Evolutionary conservation across 306 rosid genomes (phyloP).

Genomic region (Vigna reflexopilosa): DNA sequence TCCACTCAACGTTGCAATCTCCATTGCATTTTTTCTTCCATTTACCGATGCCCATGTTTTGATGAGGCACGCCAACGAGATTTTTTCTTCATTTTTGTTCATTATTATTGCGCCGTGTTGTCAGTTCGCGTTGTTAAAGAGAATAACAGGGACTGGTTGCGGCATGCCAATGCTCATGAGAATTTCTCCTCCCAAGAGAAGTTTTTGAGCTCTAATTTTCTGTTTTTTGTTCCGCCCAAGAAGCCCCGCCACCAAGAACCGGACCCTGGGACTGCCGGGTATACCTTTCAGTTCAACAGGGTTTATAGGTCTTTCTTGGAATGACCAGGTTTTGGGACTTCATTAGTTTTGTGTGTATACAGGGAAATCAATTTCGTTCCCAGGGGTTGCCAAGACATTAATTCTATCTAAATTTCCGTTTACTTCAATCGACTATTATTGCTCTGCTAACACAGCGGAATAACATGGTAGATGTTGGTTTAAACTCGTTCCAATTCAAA

Average conservation of each 20-base stretch:
- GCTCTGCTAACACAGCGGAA: neutral
- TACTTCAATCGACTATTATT: neutral
- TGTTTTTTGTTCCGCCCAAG: conserved; percentile 64
- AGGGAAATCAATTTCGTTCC: neutral
- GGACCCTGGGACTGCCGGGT: conserved; percentile 44
- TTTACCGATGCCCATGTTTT: neutral
- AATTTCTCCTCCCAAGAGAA: conserved; percentile 66
- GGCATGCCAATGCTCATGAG: conserved; percentile 65
- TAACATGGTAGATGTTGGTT: conserved; percentile 9
- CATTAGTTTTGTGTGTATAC: conserved; percentile 4
- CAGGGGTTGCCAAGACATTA: neutral
- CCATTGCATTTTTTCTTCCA: neutral
- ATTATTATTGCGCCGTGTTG: neutral
- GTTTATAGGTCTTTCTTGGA: conserved; percentile 2
- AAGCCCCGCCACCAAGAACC: conserved; percentile 56
- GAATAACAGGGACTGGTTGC: conserved; percentile 60
- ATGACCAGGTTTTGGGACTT: neutral
- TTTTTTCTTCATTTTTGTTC: neutral
- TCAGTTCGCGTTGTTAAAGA: conserved; percentile 37
- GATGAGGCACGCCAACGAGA: neutral
- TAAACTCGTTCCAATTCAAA: neutral
- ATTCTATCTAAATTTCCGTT: conserved; percentile 33
- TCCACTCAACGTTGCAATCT: neutral
- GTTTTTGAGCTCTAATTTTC: conserved; percentile 68
- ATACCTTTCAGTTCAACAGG: conserved; percentile 13